Base-by-base conservation (phyloP, 495 filamentous ascomycete species). In the Geopyxis carbonaria region DNA sequence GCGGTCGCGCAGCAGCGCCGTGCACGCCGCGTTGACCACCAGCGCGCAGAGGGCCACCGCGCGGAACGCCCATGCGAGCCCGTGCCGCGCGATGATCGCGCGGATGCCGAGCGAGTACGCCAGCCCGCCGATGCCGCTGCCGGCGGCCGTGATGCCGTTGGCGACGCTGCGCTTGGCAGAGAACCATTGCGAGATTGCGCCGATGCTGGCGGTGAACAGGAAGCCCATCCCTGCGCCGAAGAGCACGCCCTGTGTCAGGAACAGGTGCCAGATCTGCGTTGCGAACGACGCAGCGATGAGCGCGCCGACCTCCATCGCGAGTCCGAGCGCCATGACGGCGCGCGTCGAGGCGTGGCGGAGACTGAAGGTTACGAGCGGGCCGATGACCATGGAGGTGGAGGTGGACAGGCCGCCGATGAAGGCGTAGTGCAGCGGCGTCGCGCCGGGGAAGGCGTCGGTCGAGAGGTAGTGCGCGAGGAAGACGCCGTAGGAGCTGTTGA, bases 151-250 rank as follows among this genome's bases (percentile, higher is more conserved):
- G 37, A 84, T 73, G 2, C 78, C 75, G 54, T 76, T 82, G 5
- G 81, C 80, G 19, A 89, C 65, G 33, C 72, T 73, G 10, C 79
- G 68, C 4, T 68, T 66, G 22, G 69, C 70, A 18, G 59, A 60
- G 58, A 92, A 89, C 83, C 83, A 89, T 48, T 89, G 80, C 2
- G 80, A 71, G 0, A 78, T 64, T 10, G 86, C 70, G 11, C 73
- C 70, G 2, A 78, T 73, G 19, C 69, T 76, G 15, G 72, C 66
- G 5, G 76, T 78, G 57, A 82, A 92, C 14, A 75, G 65, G 40
- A 89, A 78, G 1, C 81, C 80, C 59, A 85, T 69, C 0, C 78
- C 82, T 29, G 73, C 55, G 20, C 82, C 81, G 43, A 89, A 80
- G 36, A 74, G 69, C 5, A 86, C 58, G 7, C 81, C 83, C 53